These are phyloP conservation scores for Linum lewisii DNA, from an alignment of 345 rosid species.

Conservation along the genomic window DNA sequence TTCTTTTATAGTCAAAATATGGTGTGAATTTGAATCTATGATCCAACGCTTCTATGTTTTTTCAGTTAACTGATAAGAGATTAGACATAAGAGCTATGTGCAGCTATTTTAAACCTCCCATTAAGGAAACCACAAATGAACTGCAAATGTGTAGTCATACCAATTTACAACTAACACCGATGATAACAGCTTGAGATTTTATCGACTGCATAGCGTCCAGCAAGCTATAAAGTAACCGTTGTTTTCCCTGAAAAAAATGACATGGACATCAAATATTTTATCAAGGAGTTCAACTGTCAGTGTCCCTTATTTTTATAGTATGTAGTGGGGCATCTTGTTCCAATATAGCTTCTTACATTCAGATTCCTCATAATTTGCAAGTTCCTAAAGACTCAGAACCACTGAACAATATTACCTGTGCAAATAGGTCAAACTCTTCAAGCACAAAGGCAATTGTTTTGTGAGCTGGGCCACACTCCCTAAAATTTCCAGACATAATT, in stretches of 20 bases:
- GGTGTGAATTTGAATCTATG: no score
- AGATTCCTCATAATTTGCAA: no score
- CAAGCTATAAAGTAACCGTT: conserved; percentile 72
- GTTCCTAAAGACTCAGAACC: not conserved
- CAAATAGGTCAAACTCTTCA: conserved; percentile 87
- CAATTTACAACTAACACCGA: conserved; percentile 78
- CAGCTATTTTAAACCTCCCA: no score
- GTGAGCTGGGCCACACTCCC: conserved; percentile 96
- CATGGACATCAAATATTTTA: no score
- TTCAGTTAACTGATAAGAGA: no score
- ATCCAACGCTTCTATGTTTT: no score
- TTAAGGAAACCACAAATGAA: no score
- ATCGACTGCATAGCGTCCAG: conserved; percentile 94
- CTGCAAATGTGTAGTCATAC: conserved; percentile 24
- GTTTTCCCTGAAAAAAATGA: conserved; percentile 58
- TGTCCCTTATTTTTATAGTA: no score
- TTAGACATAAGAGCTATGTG: no score
- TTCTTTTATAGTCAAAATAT: no score
- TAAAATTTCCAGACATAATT: conserved; percentile 26
- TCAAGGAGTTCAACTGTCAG: not conserved
- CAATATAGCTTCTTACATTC: no score
- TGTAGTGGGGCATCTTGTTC: no score
- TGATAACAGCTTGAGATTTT: conserved; percentile 78
- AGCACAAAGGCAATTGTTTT: conserved; percentile 79
- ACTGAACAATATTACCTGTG: conserved; percentile 53